Evolutionary conservation across 768 basidiomycete genomes (phyloP).

Genomic region (Clathrus columnatus): DNA sequence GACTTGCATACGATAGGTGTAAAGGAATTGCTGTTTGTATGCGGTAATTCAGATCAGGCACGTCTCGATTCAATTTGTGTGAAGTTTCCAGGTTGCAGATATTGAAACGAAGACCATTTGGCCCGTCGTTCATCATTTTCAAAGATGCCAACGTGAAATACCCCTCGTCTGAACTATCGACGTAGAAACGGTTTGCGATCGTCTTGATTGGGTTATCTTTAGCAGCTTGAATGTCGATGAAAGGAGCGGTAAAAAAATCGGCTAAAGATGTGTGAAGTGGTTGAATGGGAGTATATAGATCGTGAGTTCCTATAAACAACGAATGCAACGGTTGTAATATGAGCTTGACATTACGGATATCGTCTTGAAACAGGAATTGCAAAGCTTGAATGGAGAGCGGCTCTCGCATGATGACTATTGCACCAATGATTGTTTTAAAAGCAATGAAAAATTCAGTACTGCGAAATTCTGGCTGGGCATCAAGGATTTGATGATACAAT

Average conservation of each 20-base stretch:
- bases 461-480: too few species aligned
- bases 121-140: slow-evolving; percentile 18
- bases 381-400: neutral
- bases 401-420: slow-evolving; percentile 18
- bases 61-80: slow-evolving; percentile 20
- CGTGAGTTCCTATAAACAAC: slow-evolving; percentile 17
- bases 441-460: neutral
- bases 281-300: slow-evolving; percentile 13
- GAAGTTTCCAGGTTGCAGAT: slow-evolving; percentile 27
- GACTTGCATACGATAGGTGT: slow-evolving; percentile 28
- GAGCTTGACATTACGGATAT: slow-evolving; percentile 1
- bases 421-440: slow-evolving; percentile 16
- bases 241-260: slow-evolving; percentile 20
- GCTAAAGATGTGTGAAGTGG: slow-evolving; percentile 22
- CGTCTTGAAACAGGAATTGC: slow-evolving; percentile 8
- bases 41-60: slow-evolving; percentile 13
- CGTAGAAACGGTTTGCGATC: slow-evolving; percentile 14
- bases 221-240: too few species aligned
- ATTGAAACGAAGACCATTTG: slow-evolving; percentile 24
- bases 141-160: slow-evolving; percentile 19
- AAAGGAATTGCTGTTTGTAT: slow-evolving; percentile 22
- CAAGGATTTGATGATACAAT: too few species aligned
- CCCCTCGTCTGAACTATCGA: slow-evolving; percentile 13
- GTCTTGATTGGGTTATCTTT: too few species aligned
- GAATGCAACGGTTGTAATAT: slow-evolving; percentile 1